Percentiles rank a stretch among this genome's conserved stretches.
Evolutionary conservation across 2,329 filamentous ascomycete genomes (phyloP).

Genomic region (Cordyceps cateniannulata): DNA sequence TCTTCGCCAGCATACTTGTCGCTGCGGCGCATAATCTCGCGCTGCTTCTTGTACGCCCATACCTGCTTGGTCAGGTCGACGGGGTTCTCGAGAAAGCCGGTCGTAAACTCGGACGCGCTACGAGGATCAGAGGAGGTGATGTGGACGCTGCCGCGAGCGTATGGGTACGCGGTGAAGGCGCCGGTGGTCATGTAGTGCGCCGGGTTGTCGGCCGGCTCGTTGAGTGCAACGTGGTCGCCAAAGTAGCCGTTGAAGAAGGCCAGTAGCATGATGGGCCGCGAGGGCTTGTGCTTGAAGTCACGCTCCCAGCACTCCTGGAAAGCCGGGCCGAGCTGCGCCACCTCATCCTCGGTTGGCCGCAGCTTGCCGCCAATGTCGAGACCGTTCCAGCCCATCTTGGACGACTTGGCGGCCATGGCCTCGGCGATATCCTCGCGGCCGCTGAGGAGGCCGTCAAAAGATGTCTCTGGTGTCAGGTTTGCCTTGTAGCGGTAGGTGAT

Average conservation of each 20-base stretch:
- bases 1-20: slow-evolving; percentile 43
- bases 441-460: slow-evolving; percentile 26
- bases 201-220: slow-evolving; percentile 25
- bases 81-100: slow-evolving; percentile 41
- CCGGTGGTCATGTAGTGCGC: slow-evolving; percentile 44
- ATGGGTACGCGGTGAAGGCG: slow-evolving; percentile 52
- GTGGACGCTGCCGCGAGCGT: slow-evolving; percentile 53
- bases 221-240: slow-evolving; percentile 20
- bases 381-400: slow-evolving; percentile 47
- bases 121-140: slow-evolving; percentile 34
- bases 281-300: slow-evolving; percentile 34
- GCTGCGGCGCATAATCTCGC: slow-evolving; percentile 52
- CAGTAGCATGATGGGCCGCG: slow-evolving; percentile 21
- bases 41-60: slow-evolving; percentile 57
- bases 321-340: slow-evolving; percentile 41
- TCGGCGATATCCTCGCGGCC: slow-evolving; percentile 17
- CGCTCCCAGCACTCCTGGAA: slow-evolving; percentile 45
- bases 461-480: slow-evolving; percentile 37
- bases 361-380: slow-evolving; percentile 48
- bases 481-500: slow-evolving; percentile 44
- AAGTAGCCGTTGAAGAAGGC: slow-evolving; percentile 19
- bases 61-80: slow-evolving; percentile 49
- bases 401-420: slow-evolving; percentile 19
- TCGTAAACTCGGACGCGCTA: slow-evolving; percentile 39
- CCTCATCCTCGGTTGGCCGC: slow-evolving; percentile 45